Conservation (phyloP, 441 rosid species). For the Gossypium laxum region DNA sequence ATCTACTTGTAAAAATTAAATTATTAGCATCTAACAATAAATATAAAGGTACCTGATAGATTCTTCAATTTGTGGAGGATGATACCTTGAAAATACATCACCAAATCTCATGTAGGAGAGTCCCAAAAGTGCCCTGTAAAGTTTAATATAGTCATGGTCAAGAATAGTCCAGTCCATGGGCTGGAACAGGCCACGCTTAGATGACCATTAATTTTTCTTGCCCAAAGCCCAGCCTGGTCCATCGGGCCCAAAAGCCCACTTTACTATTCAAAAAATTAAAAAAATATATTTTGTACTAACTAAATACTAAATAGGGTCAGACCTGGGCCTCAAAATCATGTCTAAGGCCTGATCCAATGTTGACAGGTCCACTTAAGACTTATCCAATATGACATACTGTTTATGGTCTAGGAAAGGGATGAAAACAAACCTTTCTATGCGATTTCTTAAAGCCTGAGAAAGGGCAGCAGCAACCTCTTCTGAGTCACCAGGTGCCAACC, state of each 20-base stretch:
- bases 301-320: not conserved
- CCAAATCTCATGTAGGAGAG: conserved; percentile 90
- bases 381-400: conserved; percentile 12
- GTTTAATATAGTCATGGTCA: conserved; percentile 19
- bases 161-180: not conserved
- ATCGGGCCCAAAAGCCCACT: not conserved
- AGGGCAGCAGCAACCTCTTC: conserved; percentile 96
- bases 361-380: not conserved
- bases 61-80: conserved; percentile 68
- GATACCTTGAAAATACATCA: conserved; percentile 80
- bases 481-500: conserved; percentile 99
- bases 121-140: conserved; percentile 58
- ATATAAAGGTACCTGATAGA: conserved; percentile 51
- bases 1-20: not conserved
- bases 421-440: conserved; percentile 71
- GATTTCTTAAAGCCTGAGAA: conserved; percentile 80
- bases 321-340: not conserved
- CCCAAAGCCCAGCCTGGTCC: not conserved
- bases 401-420: conserved; percentile 14
- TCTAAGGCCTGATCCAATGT: not conserved
- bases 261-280: not conserved
- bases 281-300: not conserved
- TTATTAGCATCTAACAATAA: not conserved
- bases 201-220: not conserved
- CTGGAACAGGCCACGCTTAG: not conserved